Base-by-base conservation (phyloP, 306 rosid genomes). In the Casuarina glauca region DNA sequence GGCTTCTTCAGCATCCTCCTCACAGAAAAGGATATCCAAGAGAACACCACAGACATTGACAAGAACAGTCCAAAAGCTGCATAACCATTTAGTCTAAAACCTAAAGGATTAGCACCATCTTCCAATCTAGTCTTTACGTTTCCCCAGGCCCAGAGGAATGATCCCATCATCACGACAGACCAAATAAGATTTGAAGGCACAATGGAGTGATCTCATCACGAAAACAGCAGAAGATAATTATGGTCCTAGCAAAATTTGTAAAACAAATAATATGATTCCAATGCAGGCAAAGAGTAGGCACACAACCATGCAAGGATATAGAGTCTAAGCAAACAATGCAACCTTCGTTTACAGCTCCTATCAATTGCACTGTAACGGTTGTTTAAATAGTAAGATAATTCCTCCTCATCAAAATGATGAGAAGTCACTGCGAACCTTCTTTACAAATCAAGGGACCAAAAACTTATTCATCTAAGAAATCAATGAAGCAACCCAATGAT, bases 1-100 rank as follows among this genome's bases (percentile, higher is more conserved):
- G 32, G 71, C 8, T 67, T 67, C 15, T 67, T 42, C 71, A 16
- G 50, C 50, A 67, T 67, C 36, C 49, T 42, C 71, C n/a, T 42
- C 8, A 9, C 50, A n/a, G 26, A n/a, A 42, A 67, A 42, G 71
- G 15, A 66, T 41, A 6, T 63, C 69, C 19, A 39, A 42, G 50
- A 67, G 71, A 35, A 17, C 48, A 67, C 15, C 6, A 3, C 42
- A 41, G 50, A 6, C 19, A 7, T 4, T 42, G 46, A 42, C 5
- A 32, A 0, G 12, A 66, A 66, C 1, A 42, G 41, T 49, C 41
- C 50, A 6, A 66, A 26, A 58, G 15, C 64, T 8, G 38, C 13
- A 58, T 9, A 26, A 1, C 39, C 64, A n/a, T n/a, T n/a, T n/a
- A n/a, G n/a, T n/a, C 64, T 58, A 20, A 58, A 58, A 26, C 36